Conservation (phyloP, 2,329 filamentous ascomycete genomes). For the Delphinella strobiligena region DNA sequence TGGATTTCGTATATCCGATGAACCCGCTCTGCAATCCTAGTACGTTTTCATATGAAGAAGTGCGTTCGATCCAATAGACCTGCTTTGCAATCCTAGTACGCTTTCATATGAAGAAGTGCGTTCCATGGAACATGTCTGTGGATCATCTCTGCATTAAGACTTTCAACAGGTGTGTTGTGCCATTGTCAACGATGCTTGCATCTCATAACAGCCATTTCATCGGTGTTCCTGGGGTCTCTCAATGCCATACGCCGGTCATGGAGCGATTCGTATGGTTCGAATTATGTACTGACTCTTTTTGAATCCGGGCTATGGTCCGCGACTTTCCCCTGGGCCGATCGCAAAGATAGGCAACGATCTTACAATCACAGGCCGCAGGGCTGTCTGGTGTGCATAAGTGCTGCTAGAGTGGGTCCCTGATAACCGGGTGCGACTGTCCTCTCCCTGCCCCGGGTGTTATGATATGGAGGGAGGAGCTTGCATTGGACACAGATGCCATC, state of each 20-base stretch:
- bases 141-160: too few relatives aligned
- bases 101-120: too few relatives aligned
- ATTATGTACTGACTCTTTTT: neutral
- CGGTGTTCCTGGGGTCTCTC: too few relatives aligned
- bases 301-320: neutral
- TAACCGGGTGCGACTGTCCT: conserved; percentile 1
- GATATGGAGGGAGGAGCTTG: conserved; percentile 4
- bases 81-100: too few relatives aligned
- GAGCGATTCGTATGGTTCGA: neutral
- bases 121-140: too few relatives aligned
- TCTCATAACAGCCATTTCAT: too few relatives aligned
- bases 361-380: neutral
- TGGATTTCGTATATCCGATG: too few relatives aligned
- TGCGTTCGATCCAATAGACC: too few relatives aligned
- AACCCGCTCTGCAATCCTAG: too few relatives aligned
- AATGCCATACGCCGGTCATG: neutral
- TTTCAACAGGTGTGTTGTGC: too few relatives aligned
- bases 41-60: too few relatives aligned
- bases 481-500: conserved; percentile 3
- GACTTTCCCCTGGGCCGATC: neutral
- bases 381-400: neutral
- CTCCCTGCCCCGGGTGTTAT: neutral
- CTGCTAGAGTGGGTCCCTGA: conserved; percentile 4
- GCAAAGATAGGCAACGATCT: neutral
- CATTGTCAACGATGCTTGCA: too few relatives aligned